These are phyloP conservation scores for Westerdykella aurantiaca DNA, from an alignment of 2,329 filamentous ascomycete species.

Conservation along the genomic window DNA sequence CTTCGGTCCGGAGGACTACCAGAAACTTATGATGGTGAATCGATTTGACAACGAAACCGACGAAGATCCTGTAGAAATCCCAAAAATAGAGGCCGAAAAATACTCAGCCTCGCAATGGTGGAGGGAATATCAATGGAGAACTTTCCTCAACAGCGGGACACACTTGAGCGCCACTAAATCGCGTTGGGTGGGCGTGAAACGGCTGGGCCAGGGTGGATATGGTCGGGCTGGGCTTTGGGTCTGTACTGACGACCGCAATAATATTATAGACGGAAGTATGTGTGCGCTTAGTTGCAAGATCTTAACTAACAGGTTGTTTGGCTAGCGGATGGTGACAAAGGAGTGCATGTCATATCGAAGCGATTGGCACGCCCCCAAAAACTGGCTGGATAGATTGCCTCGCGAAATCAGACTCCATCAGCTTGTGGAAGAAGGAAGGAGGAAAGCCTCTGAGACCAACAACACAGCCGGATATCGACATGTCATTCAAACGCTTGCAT, in stretches of 20 bases:
- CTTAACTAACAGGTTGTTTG: background rate
- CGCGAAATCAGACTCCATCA: constrained; percentile 7
- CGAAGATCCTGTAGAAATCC: too few species aligned
- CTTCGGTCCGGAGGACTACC: too few species aligned
- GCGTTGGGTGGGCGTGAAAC: constrained; percentile 2
- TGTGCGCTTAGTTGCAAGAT: background rate
- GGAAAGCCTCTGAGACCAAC: background rate
- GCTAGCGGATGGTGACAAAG: constrained; percentile 8
- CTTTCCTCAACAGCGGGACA: too few species aligned
- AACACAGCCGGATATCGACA: background rate
- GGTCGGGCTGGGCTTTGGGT: constrained; percentile 6
- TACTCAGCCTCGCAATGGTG: too few species aligned
- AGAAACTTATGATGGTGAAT: too few species aligned
- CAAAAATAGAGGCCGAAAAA: too few species aligned
- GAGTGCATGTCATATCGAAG: background rate
- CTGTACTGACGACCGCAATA: constrained; percentile 1
- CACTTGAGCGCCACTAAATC: too few species aligned
- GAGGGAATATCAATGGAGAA: too few species aligned
- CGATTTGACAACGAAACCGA: too few species aligned
- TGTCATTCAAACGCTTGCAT: constrained; percentile 4
- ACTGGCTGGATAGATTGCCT: constrained; percentile 5
- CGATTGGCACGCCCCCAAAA: constrained; percentile 2
- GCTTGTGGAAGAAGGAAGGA: background rate
- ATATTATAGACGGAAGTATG: constrained; percentile 8
- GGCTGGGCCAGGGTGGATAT: constrained; percentile 4